Base-by-base conservation (phyloP, 139 green algal species). In the Diplosphaera chodatii region DNA sequence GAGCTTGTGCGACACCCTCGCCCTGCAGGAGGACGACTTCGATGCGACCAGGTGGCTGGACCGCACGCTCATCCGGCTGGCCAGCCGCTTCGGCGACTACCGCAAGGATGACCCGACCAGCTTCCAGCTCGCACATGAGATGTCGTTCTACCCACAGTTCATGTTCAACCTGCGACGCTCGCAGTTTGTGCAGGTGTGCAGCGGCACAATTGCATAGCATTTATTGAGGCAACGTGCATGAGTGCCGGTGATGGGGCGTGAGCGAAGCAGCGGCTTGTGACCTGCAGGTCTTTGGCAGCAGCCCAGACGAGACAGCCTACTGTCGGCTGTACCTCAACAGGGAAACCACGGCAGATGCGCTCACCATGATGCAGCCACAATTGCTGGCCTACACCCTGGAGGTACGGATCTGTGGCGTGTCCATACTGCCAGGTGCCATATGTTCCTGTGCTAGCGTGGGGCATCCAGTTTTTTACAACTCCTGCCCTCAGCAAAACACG, bases 141-240 rank as follows among this genome's bases (percentile, higher is more conserved):
- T 99, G 41, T 80, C 79, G 72, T 96, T 96, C 83, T 98, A 91
- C 86, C 95, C 95, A 5, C 93, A 98, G 82, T 99, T 99, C 87
- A 96, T 99, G 88, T 99, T 99, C 88, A 97, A 99, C 83, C 86
- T 99, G 70, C 82, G 95, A 2, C 85, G 94, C 40, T 92, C 82
- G 23, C 91, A 92, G 72, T 98, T 98, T 79, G 90, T 98, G 71
- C 93, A 98, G 86, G 80, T 81, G 32, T 0, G 66, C 21, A 34
- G 63, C n/a, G n/a, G n/a, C n/a, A n/a, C n/a, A n/a, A n/a, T n/a
- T n/a, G n/a, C n/a, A n/a, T n/a, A n/a, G n/a, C n/a, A n/a, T n/a
- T n/a, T n/a, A n/a, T n/a, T n/a, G n/a, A n/a, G n/a, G n/a, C n/a
- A n/a, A n/a, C n/a, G n/a, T n/a, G n/a, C n/a, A n/a, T n/a, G n/a